Base-by-base conservation (phyloP, 108 stramenopile species). In the Thalassiosira profunda region DNA sequence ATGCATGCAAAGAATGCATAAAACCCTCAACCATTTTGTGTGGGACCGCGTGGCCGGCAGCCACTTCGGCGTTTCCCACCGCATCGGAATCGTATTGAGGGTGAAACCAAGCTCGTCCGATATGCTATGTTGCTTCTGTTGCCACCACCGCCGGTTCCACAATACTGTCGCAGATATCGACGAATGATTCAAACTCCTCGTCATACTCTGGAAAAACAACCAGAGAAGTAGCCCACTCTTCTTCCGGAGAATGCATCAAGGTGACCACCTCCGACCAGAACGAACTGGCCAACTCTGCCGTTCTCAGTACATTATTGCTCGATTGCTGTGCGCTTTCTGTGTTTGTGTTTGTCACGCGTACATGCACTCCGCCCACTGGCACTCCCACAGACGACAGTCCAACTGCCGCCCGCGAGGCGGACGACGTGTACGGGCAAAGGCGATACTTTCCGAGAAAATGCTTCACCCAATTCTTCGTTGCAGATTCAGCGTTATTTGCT, bases 91-190 rank as follows among this genome's bases (percentile, higher is more conserved):
- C 59, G 59, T 84, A 84, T 15, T 29, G 24, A 2, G 84, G 84
- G 48, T 84, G 84, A 46, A 84, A 84, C 84, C 79, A 84, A 28
- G 84, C 84, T 21, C 74, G 35, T 29, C 84, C 84, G 43, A 84
- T 81, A 21, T 64, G 58, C 10, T 60, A 64, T 30, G 65, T 62
- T 3, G 84, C 64, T 41, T 58, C 35, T 11, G 63, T 67, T 37
- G 75, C 72, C 28, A 59, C 44, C n/a, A 80, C 57, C 9, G 72
- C 34, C 14, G 74, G 70, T 40, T 84, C 76, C 0, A 84, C 29
- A 26, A 84, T 47, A n/a, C 63, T 57, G 47, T 84, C 84, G 60
- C 79, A 84, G 6, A 63, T 49, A 17, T 66, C 57, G 20, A 55
- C 29, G 56, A 84, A 84, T 30, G 54, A 45, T 15, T 61, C 48